Percentiles rank a stretch among this genome's conserved stretches.
These are phyloP conservation scores for Ganoderma leucocontextum DNA, from an alignment of 1,284 basidiomycete genomes.

Conservation along the genomic window DNA sequence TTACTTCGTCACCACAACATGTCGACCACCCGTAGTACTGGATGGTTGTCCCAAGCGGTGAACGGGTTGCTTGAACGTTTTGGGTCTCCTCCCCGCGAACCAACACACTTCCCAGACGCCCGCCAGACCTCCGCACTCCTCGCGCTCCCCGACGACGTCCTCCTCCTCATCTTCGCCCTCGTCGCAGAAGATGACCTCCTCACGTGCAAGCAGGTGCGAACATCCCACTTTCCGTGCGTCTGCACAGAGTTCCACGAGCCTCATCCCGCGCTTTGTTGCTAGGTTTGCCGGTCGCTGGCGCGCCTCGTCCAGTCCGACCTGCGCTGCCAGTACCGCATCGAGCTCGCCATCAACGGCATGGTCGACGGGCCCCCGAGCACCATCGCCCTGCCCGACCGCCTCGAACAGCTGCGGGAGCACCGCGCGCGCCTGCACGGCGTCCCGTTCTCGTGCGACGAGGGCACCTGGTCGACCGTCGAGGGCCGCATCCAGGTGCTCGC, in stretches of 20 bases:
- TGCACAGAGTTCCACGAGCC: neutral
- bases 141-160: conserved; percentile 15
- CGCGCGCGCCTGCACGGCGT: conserved; percentile 5
- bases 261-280: too few relatives aligned
- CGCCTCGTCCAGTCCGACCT: conserved; percentile 11
- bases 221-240: neutral
- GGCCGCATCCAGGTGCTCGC: conserved; percentile 13
- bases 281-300: conserved; percentile 15
- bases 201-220: conserved; percentile 13
- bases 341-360: conserved; percentile 19
- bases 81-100: neutral
- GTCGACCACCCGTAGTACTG: neutral
- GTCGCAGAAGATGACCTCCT: conserved; percentile 13
- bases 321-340: conserved; percentile 15
- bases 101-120: conserved; percentile 3
- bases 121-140: neutral
- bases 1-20: neutral
- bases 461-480: conserved; percentile 2
- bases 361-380: conserved; percentile 9
- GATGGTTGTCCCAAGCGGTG: neutral
- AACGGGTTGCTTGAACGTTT: neutral
- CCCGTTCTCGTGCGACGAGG: conserved; percentile 1
- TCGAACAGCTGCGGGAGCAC: conserved; percentile 2
- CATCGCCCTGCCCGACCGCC: conserved; percentile 7
- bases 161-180: conserved; percentile 17